phyloP scores from a whole-genome alignment of 2,329 filamentous ascomycete genomes.

The Plenodomus tracheiphilus region DNA sequence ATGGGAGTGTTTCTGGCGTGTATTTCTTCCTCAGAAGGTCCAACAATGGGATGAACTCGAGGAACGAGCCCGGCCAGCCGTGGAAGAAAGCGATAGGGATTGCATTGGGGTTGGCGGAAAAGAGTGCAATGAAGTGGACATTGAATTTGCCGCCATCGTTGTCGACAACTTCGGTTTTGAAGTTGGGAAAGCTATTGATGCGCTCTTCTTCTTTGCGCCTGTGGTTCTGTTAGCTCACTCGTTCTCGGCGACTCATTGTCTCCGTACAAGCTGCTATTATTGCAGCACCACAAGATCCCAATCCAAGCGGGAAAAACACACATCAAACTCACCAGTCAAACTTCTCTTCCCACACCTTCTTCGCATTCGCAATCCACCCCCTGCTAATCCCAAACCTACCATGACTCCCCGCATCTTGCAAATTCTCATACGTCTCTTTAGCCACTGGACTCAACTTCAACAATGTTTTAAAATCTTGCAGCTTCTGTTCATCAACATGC shows the following conservation, averaged over 20 bases:
- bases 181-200: slow-evolving; percentile 58
- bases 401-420: slow-evolving; percentile 26
- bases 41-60: slow-evolving; percentile 61
- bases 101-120: slow-evolving; percentile 55
- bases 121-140: slow-evolving; percentile 60
- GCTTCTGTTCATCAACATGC: slow-evolving; percentile 29
- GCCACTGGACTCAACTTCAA: slow-evolving; percentile 34
- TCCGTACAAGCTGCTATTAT: neutral
- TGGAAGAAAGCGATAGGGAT: slow-evolving; percentile 58
- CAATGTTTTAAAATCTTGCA: slow-evolving; percentile 35
- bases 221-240: neutral
- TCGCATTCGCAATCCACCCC: slow-evolving; percentile 34
- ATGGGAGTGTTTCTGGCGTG: slow-evolving; percentile 55
- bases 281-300: neutral
- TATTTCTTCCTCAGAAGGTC: slow-evolving; percentile 53
- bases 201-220: slow-evolving; percentile 46
- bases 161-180: slow-evolving; percentile 49
- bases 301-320: neutral
- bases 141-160: slow-evolving; percentile 41
- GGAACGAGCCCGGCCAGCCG: slow-evolving; percentile 59
- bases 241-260: neutral
- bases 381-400: slow-evolving; percentile 36
- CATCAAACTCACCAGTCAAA: slow-evolving; percentile 38
- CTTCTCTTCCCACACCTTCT: slow-evolving; percentile 32
- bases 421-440: slow-evolving; percentile 37